A percentile compares a stretch with the other conserved stretches of the same genome.
These are phyloP conservation scores for Lentinula novae-zelandiae DNA, from an alignment of 1,284 basidiomycete genomes.

Conservation along the genomic window DNA sequence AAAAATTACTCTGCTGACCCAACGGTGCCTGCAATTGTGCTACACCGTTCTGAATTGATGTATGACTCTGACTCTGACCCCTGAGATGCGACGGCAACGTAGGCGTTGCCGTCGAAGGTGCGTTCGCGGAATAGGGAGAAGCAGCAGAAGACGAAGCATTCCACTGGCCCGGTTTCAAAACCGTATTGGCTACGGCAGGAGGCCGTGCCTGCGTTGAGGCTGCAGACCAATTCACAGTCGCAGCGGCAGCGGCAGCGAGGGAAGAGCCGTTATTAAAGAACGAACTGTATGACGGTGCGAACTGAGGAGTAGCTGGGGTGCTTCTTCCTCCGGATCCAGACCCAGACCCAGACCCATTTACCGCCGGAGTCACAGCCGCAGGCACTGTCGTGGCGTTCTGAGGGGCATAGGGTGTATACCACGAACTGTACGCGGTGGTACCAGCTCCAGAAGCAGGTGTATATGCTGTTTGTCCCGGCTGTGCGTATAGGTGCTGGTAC, in stretches of 20 bases:
- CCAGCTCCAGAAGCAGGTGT: constrained; percentile 30
- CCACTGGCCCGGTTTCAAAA: constrained; percentile 17
- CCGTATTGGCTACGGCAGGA: constrained; percentile 46
- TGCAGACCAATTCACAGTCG: constrained; percentile 16
- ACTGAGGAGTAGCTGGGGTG: constrained; percentile 37
- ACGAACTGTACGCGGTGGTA: constrained; percentile 20
- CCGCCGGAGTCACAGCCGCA: constrained; percentile 13
- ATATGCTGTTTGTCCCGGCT: constrained; percentile 17
- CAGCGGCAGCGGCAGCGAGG: constrained; percentile 27
- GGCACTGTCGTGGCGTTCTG: background rate
- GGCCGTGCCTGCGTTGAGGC: constrained; percentile 20
- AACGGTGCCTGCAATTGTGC: background rate
- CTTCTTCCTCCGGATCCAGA: constrained; percentile 30
- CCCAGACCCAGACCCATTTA: constrained; percentile 27
- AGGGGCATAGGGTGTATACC: constrained; percentile 11
- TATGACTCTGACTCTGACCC: background rate
- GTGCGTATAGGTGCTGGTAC: constrained; percentile 7
- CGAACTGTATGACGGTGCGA: constrained; percentile 13
- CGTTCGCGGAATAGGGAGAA: background rate
- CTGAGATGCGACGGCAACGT: constrained; percentile 5
- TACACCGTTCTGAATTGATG: background rate
- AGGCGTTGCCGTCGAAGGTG: background rate
- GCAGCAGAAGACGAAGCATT: background rate
- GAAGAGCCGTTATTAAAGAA: constrained; percentile 17
- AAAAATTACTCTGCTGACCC: constrained; percentile 6